phyloP scores from a whole-genome alignment of 2,329 filamentous ascomycete species.

The Exophiala spinifera region DNA sequence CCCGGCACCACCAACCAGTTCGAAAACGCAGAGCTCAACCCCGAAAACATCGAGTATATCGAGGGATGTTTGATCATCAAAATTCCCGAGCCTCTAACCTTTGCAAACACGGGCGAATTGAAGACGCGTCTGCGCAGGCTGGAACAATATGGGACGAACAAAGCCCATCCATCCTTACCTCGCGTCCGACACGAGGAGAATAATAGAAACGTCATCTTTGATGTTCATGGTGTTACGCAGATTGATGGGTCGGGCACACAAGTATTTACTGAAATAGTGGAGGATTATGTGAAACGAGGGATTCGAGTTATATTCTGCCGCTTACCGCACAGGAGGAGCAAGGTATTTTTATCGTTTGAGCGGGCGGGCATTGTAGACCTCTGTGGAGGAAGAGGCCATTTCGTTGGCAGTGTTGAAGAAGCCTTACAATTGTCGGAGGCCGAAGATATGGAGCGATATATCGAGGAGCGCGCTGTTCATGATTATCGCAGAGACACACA shows the following conservation, averaged over 20 bases:
- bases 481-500: conserved; percentile 2
- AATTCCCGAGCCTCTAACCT: conserved; percentile 93
- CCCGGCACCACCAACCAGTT: conserved; percentile 74
- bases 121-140: conserved; percentile 78
- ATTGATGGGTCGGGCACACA: conserved; percentile 92
- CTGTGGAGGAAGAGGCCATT: conserved; percentile 73
- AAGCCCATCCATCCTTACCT: conserved; percentile 83
- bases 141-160: conserved; percentile 83
- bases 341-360: conserved; percentile 70
- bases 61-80: conserved; percentile 94
- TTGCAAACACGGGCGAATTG: conserved; percentile 91
- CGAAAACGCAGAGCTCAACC: conserved; percentile 75
- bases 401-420: conserved; percentile 79
- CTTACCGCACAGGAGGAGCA: conserved; percentile 47
- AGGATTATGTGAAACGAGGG: conserved; percentile 70
- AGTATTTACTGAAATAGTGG: conserved; percentile 85
- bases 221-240: conserved; percentile 94
- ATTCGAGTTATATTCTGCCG: conserved; percentile 60
- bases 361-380: conserved; percentile 80
- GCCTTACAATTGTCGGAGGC: conserved; percentile 77
- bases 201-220: conserved; percentile 91
- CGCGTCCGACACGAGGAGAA: conserved; percentile 72
- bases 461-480: conserved; percentile 16
- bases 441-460: conserved; percentile 52
- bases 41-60: conserved; percentile 76